Evolutionary conservation across 1,284 basidiomycete genomes (phyloP).

Genomic region (Puccinia coronata): DNA sequence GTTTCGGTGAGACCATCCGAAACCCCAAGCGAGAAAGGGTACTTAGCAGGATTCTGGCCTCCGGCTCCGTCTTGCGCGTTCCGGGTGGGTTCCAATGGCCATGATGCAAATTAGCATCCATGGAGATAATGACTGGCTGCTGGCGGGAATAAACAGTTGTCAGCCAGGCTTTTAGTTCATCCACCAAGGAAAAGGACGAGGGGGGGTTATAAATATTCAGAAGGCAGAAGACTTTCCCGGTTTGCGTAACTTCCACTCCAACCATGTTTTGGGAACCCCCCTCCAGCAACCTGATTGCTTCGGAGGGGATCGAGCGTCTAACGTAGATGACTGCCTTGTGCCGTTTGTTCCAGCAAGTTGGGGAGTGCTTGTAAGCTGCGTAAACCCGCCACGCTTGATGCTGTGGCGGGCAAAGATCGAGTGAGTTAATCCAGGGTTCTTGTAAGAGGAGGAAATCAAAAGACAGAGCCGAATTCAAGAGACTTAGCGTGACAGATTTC

Average conservation of each 20-base stretch:
- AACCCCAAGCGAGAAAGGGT: no score
- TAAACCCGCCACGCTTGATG: neutral
- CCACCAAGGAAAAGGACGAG: no score
- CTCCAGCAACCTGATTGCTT: neutral
- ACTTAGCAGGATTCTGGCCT: no score
- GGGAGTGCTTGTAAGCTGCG: neutral
- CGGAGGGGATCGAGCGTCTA: neutral
- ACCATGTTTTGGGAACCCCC: no score
- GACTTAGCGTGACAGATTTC: neutral
- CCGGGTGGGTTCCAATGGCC: neutral
- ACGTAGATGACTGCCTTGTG: constrained; percentile 11
- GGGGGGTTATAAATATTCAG: constrained; percentile 18
- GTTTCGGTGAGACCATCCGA: no score
- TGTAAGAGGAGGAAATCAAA: neutral
- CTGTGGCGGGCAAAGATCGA: neutral
- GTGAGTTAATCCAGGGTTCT: constrained; percentile 25
- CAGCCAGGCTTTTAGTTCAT: neutral
- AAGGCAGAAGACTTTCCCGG: no score
- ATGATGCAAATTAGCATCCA: constrained; percentile 23
- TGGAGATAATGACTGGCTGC: neutral
- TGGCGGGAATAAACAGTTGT: neutral
- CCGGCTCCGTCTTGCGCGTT: no score
- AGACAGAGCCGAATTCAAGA: neutral
- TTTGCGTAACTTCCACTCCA: no score
- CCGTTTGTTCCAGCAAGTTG: neutral